Evolutionary conservation across 345 rosid genomes (phyloP).

Genomic region (Cochlearia excelsa): DNA sequence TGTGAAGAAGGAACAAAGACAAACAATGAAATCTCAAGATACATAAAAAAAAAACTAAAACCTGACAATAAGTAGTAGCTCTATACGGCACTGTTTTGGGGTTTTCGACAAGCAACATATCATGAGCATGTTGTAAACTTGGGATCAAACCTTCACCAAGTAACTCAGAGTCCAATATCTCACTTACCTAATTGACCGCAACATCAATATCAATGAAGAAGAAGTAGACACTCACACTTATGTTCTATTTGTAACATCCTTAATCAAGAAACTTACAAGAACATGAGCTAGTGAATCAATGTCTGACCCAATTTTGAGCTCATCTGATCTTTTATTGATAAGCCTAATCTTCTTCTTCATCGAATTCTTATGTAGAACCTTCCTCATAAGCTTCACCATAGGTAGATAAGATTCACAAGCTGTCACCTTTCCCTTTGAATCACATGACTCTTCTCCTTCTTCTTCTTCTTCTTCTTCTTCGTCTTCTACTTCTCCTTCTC

Average conservation of each 20-base stretch:
- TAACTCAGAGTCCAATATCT: conserved; percentile 89
- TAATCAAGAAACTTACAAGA: conserved; percentile 53
- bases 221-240: background rate
- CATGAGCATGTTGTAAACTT: conserved; percentile 86
- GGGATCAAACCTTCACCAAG: conserved; percentile 97
- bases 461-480: no score
- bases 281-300: conserved; percentile 69
- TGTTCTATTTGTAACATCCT: background rate
- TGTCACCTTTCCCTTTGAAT: conserved; percentile 49
- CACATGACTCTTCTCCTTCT: background rate
- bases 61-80: conserved; percentile 89
- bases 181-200: conserved; percentile 59
- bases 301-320: conserved; percentile 60
- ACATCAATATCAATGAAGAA: conserved; percentile 2
- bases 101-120: conserved; percentile 69
- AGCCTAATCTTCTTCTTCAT: conserved; percentile 48
- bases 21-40: no score
- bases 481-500: background rate
- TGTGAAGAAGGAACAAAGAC: no score
- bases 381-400: conserved; percentile 85
- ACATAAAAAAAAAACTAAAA: conserved; percentile 8
- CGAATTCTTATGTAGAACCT: conserved; percentile 68
- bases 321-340: conserved; percentile 81
- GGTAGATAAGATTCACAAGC: conserved; percentile 95
- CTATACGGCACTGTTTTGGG: conserved; percentile 71